Conservation (phyloP, 495 filamentous ascomycete genomes). For the Podospora pseudoanserina region DNA sequence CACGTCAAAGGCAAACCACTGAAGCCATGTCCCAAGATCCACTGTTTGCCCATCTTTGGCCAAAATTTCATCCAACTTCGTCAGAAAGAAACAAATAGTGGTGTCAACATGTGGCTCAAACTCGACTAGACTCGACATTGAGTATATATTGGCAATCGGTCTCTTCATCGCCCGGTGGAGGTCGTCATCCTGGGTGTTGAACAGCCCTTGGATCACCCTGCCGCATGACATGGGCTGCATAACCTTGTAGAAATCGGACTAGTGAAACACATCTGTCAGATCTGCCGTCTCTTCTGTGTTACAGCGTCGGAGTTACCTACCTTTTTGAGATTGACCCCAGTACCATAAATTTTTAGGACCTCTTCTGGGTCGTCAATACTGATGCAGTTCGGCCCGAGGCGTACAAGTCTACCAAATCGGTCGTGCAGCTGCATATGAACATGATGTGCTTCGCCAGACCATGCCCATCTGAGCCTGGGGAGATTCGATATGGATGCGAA, state of each 20-base stretch:
- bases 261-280: neutral
- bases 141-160: slow-evolving; percentile 17
- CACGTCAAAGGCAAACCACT: slow-evolving; percentile 28
- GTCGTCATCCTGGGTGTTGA: slow-evolving; percentile 26
- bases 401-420: slow-evolving; percentile 48
- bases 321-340: slow-evolving; percentile 22
- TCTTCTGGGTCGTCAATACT: slow-evolving; percentile 38
- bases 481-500: slow-evolving; percentile 15
- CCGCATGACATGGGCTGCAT: slow-evolving; percentile 18
- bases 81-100: slow-evolving; percentile 14
- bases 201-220: slow-evolving; percentile 18
- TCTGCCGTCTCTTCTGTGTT: neutral
- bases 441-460: slow-evolving; percentile 8
- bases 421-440: slow-evolving; percentile 34
- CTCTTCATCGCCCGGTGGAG: slow-evolving; percentile 21
- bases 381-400: slow-evolving; percentile 48
- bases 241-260: slow-evolving; percentile 20
- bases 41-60: neutral
- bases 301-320: slow-evolving; percentile 7
- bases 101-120: slow-evolving; percentile 19
- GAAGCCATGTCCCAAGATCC: slow-evolving; percentile 19
- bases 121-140: slow-evolving; percentile 18
- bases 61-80: slow-evolving; percentile 10
- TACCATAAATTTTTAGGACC: slow-evolving; percentile 36
- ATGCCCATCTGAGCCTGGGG: slow-evolving; percentile 13